Evolutionary conservation across 169 alveolate species (phyloP).

Genomic region (Plasmodium adleri): DNA sequence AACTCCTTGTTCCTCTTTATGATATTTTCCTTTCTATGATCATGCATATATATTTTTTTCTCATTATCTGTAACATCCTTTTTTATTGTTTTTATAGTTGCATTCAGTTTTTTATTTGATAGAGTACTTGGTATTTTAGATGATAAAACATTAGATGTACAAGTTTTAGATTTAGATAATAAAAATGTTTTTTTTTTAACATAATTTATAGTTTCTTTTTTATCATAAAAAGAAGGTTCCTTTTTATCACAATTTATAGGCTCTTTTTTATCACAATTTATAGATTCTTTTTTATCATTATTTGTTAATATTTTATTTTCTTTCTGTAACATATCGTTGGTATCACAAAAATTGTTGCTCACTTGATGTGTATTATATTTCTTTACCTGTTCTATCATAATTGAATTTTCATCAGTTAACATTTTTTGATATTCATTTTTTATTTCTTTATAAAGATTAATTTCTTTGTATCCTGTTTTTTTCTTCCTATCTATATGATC

Average conservation of each 20-base stretch:
- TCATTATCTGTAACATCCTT: slow-evolving; percentile 10
- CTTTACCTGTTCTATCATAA: not conserved
- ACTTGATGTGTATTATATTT: not conserved
- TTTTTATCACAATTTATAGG: too few relatives aligned
- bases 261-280: too few relatives aligned
- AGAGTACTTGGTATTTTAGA: not conserved
- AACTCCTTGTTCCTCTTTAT: slow-evolving; percentile 1
- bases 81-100: slow-evolving; percentile 30
- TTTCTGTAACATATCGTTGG: not conserved
- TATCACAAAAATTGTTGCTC: not conserved
- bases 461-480: not conserved
- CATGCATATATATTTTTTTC: not conserved
- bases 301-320: too few relatives aligned
- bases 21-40: not conserved
- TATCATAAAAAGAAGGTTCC: too few relatives aligned
- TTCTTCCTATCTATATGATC: not conserved
- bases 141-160: slow-evolving; percentile 15
- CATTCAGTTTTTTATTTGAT: not conserved
- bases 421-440: slow-evolving; percentile 8
- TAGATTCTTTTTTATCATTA: too few relatives aligned
- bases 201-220: too few relatives aligned
- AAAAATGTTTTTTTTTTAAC: not conserved
- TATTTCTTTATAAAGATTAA: slow-evolving; percentile 15
- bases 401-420: not conserved
- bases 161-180: not conserved